Conservation (phyloP, 1,284 basidiomycete genomes). For the Ustilago trichophora region DNA sequence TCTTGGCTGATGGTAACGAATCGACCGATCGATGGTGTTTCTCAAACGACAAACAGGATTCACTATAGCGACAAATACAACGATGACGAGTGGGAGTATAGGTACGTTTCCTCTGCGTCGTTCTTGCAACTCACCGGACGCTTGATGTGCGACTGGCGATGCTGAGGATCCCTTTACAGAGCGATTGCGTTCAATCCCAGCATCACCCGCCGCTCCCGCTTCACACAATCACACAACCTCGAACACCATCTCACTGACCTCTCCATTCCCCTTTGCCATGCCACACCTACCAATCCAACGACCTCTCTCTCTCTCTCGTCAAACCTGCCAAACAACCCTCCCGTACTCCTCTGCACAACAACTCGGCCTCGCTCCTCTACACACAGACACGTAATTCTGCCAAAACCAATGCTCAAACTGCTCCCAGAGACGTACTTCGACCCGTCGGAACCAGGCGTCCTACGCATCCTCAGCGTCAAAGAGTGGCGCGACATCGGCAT, state of each 20-base stretch:
- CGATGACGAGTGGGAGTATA: conserved; percentile 74
- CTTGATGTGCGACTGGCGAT: too few species aligned
- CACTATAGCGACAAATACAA: conserved; percentile 68
- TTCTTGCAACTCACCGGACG: too few species aligned
- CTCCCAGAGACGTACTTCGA: conserved; percentile 70
- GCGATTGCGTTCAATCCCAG: too few species aligned
- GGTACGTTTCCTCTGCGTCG: conserved; percentile 52
- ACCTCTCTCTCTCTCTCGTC: too few species aligned
- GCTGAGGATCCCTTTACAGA: too few species aligned
- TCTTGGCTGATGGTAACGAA: too few species aligned
- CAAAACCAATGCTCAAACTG: conserved; percentile 66
- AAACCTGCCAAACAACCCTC: too few species aligned
- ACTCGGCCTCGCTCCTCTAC: not conserved
- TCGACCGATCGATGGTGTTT: too few species aligned
- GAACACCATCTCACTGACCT: not conserved
- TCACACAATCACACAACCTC: too few species aligned
- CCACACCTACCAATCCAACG: too few species aligned
- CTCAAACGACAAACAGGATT: conserved; percentile 33
- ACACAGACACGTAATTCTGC: conserved; percentile 67
- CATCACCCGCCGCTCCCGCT: too few species aligned
- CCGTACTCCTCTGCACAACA: not conserved
- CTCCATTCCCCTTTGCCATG: too few species aligned
- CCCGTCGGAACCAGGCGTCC: conserved; percentile 77
- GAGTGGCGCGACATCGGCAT: conserved; percentile 98
- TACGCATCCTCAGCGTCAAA: conserved; percentile 82